Conservation (phyloP, 768 basidiomycete genomes). For the Podaxis sp. region DNA sequence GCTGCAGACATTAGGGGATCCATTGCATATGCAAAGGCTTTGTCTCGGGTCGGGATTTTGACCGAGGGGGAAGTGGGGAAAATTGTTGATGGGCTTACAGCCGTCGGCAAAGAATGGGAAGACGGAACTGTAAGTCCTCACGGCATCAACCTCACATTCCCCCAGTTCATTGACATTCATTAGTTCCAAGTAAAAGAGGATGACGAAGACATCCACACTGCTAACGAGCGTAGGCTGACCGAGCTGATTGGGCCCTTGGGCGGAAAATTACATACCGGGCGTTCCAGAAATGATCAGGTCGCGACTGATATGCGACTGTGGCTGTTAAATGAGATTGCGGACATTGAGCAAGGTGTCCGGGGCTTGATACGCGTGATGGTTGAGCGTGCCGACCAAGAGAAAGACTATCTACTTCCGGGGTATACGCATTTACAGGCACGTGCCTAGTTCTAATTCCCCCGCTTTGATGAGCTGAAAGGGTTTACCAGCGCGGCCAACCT, state of each 20-base stretch:
- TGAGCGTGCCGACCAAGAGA: slow-evolving; percentile 91
- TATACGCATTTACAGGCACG: slow-evolving; percentile 96
- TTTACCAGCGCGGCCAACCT: slow-evolving; percentile 88
- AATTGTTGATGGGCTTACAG: slow-evolving; percentile 71
- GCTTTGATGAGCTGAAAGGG: neutral
- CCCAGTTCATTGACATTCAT: neutral
- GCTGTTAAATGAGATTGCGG: slow-evolving; percentile 77
- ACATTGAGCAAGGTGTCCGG: slow-evolving; percentile 67
- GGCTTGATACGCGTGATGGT: slow-evolving; percentile 85
- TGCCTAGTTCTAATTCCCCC: neutral
- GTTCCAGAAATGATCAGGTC: slow-evolving; percentile 97
- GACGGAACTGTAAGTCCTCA: slow-evolving; percentile 55
- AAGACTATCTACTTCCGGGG: slow-evolving; percentile 87
- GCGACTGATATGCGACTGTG: slow-evolving; percentile 98
- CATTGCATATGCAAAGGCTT: slow-evolving; percentile 91
- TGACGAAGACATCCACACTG: slow-evolving; percentile 99
- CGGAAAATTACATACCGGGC: slow-evolving; percentile 96
- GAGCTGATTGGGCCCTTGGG: slow-evolving; percentile 92
- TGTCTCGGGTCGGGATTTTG: slow-evolving; percentile 79
- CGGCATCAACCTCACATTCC: neutral
- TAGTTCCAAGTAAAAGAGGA: slow-evolving; percentile 81
- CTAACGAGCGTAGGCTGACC: slow-evolving; percentile 91
- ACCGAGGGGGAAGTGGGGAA: slow-evolving; percentile 69
- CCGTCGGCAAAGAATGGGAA: slow-evolving; percentile 86
- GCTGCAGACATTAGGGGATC: slow-evolving; percentile 90